Conservation (phyloP, 352 stramenopile species). For the Globisporangium radiosum region DNA sequence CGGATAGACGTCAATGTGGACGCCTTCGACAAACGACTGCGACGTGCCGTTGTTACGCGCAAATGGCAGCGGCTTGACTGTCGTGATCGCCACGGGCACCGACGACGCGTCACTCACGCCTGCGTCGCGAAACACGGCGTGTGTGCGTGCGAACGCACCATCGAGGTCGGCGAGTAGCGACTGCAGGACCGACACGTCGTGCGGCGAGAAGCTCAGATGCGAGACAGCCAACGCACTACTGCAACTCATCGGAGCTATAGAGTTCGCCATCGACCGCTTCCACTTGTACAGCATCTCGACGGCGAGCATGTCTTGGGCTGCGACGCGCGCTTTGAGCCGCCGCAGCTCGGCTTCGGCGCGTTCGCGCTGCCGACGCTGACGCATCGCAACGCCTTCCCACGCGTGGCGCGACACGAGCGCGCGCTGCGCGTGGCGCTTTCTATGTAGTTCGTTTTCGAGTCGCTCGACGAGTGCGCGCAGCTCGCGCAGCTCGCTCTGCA, state of each 20-base stretch:
- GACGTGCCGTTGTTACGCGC: too few species aligned
- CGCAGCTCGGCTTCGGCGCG: slow-evolving; percentile 11
- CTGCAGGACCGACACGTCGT: too few species aligned
- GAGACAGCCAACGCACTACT: too few species aligned
- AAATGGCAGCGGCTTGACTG: background rate
- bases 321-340: slow-evolving; percentile 10
- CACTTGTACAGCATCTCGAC: too few species aligned
- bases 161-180: too few species aligned
- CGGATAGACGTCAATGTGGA: background rate
- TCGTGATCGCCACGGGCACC: background rate
- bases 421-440: slow-evolving; percentile 2
- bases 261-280: too few species aligned
- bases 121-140: background rate
- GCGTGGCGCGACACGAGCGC: background rate
- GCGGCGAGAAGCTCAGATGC: too few species aligned
- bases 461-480: slow-evolving; percentile 6
- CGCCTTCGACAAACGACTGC: slow-evolving; percentile 1
- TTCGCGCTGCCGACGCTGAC: slow-evolving; percentile 7
- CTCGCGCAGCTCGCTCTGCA: slow-evolving; percentile 11
- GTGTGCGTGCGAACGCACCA: background rate
- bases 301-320: too few species aligned
- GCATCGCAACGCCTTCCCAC: slow-evolving; percentile 11
- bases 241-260: too few species aligned
- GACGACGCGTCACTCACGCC: background rate
- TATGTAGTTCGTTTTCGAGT: slow-evolving; percentile 9